Base-by-base conservation (phyloP, 768 basidiomycete genomes). In the Phylloporus rhodoxanthus region DNA sequence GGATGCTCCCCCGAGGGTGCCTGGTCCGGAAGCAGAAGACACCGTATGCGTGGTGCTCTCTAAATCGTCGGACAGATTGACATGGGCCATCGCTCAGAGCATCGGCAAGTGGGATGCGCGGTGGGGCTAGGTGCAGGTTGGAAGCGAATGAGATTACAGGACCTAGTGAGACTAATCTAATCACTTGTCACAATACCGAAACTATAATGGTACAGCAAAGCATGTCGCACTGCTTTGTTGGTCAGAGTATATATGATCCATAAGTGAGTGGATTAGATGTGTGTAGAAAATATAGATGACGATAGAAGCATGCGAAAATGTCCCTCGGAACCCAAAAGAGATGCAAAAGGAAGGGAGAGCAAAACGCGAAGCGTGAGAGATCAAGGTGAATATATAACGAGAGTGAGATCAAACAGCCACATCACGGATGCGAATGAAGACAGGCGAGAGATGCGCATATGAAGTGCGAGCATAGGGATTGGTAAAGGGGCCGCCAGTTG, bases 401-500 rank as follows among this genome's bases (percentile, higher is more conserved):
- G 41, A 11, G 28, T 29, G 10, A 23, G 26, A 30, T 56, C 51
- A 57, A 42, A 52, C 59, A 39, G 53, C 59, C 26, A 71, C 67
- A 59, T 75, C 75, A 45, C 74, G 72, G 33, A 75, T 70, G 44
- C 74, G 77, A 49, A 76, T 63, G 50, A 74, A 69, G 23, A 72
- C 62, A 4, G 79, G 70, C 1, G 75, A 70, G 54, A 84, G 73
- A 52, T 77, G 79, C n/a, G 77, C 67, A 34, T 77, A 75, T 19
- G 82, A 81, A 65, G 78, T 72, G 58, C 82, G 78, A 8, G 81
- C 81, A 45, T 63, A 70, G 38, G 76, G 74, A 59, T 83, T 84
- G 44, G 78, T 75, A 45, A 85, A 73, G 7, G 79, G 82, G 11
- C 69, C 57, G n/a, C 73, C 70, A 20, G 64, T 47, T 53, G 67